Conservation (phyloP, 2,329 filamentous ascomycete species). For the Aspergillus unguis region DNA sequence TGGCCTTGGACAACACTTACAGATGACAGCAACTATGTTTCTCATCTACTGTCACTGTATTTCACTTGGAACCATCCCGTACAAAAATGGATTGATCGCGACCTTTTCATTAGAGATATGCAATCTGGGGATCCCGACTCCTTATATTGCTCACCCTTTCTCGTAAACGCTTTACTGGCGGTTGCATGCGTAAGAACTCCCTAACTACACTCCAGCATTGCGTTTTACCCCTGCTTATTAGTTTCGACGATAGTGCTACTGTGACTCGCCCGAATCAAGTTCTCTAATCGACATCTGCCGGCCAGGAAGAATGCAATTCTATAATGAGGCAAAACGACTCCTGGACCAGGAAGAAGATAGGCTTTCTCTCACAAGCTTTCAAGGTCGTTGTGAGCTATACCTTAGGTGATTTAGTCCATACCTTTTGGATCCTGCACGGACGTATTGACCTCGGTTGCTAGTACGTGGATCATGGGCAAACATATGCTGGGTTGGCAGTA, state of each 20-base stretch:
- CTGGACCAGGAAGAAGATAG: neutral
- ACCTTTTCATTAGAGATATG: conserved; percentile 33
- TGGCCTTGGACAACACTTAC: conserved; percentile 34
- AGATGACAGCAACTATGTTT: conserved; percentile 29
- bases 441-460: neutral
- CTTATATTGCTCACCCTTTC: conserved; percentile 28
- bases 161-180: conserved; percentile 31
- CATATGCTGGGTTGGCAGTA: neutral
- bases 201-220: too few species aligned
- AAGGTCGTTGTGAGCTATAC: neutral
- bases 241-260: neutral
- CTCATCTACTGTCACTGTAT: conserved; percentile 27
- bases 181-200: conserved; percentile 20
- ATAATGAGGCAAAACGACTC: neutral
- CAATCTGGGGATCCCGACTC: conserved; percentile 18
- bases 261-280: neutral
- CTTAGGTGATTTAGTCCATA: neutral
- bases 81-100: conserved; percentile 24
- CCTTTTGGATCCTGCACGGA: neutral
- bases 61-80: conserved; percentile 24
- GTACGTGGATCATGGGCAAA: neutral
- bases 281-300: neutral
- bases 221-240: too few species aligned
- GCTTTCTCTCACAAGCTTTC: neutral
- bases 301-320: neutral